Evolutionary conservation across 257 asterid species (phyloP), one percentile per base, ranked within the genome.

Genomic region (Avicennia marina): DNA sequence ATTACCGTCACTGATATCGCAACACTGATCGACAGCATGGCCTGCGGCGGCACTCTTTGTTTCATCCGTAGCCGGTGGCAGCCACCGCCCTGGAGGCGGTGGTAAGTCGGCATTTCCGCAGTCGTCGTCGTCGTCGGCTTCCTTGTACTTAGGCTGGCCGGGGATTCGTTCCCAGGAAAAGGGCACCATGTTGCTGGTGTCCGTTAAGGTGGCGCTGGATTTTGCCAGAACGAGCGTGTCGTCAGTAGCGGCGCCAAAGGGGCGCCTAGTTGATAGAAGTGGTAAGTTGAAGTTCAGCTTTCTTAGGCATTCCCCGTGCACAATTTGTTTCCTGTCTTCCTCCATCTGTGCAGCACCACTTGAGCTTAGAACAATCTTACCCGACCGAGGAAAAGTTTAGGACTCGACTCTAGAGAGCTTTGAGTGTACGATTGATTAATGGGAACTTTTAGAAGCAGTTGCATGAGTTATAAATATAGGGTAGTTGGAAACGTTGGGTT

Each of bases 111-210:
- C 36, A 2, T 64, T 75, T 16, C 24, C 25, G 10, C 27, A n/a
- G 6, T 11, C 18, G 0, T 3, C 15, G 2, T 16, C 34, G 1
- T 60, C 65, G 6, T 16, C 34, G 12, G 26, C 2, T 1, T 53
- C 58, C 4, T 12, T 41, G 58, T 77, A 75, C 56, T 85, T 85
- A 4, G 95, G 96, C 70, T 79, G 81, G 11, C 90, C 95, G 1
- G 97, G 89, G 45, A 65, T 70, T 68, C 76, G 66, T 58, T 86
- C 95, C 91, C 95, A 86, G 12, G 89, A 89, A 59, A 89, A 89
- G 3, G 97, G 95, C 24, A 86, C 82, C 72, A 85, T 78, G 51
- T 68, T 62, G 41, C 53, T 51, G 0, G 56, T 18, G 12, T 73
- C 76, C 19, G 18, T 25, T 6, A 71, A 65, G 66, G 38, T 34